Evolutionary conservation across 78 protist genomes (phyloP).

Genomic region (Cavenderia fasciculata): DNA sequence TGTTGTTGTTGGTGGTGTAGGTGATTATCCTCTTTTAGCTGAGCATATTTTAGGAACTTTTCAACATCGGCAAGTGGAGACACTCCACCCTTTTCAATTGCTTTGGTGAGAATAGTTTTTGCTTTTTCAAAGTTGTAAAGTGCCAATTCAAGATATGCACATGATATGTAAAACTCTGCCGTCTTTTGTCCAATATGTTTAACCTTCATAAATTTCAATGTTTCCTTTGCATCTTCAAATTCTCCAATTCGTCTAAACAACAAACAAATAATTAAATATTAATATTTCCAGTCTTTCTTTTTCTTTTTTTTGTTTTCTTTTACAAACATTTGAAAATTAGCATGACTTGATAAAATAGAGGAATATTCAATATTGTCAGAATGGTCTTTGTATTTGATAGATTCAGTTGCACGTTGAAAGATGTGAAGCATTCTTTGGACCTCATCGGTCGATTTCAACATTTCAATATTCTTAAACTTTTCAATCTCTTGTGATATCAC

Average conservation of each 20-base stretch:
- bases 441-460: background rate
- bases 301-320: no score
- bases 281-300: background rate
- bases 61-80: background rate
- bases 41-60: background rate
- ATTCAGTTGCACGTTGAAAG: background rate
- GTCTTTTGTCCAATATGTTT: slow-evolving; percentile 10
- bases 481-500: slow-evolving; percentile 1
- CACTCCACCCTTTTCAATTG: slow-evolving; percentile 16
- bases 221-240: slow-evolving; percentile 32
- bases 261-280: background rate
- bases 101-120: background rate
- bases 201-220: slow-evolving; percentile 55
- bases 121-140: slow-evolving; percentile 20
- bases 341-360: background rate
- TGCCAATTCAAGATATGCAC: slow-evolving; percentile 3
- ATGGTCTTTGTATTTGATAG: background rate
- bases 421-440: background rate
- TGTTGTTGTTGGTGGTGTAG: background rate
- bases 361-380: background rate
- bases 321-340: background rate
- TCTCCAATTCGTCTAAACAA: background rate
- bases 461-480: background rate
- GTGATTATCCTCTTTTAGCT: background rate
- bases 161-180: background rate